A percentile compares a stretch with the other conserved stretches of the same genome.
These are phyloP conservation scores for Phytopythium boreale DNA, from an alignment of 352 stramenopile species.

Conservation along the genomic window DNA sequence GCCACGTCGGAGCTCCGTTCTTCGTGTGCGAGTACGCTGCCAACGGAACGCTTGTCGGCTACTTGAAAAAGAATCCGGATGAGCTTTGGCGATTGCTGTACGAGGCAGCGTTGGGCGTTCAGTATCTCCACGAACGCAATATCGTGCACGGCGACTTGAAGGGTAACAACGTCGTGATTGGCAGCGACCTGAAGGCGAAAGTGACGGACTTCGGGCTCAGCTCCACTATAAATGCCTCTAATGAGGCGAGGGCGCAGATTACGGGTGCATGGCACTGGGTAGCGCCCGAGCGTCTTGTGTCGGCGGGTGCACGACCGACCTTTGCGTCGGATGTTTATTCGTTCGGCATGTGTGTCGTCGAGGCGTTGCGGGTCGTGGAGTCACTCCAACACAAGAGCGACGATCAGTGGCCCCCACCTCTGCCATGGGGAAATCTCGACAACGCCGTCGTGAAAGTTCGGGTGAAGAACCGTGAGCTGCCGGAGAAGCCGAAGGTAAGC, in stretches of 20 bases:
- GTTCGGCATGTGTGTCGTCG: conserved; percentile 15
- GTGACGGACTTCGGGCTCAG: conserved; percentile 30
- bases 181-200: conserved; percentile 25
- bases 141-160: conserved; percentile 41
- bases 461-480: too few relatives aligned
- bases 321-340: conserved; percentile 20
- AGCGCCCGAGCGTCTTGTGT: conserved; percentile 11
- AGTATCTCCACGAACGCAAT: conserved; percentile 23
- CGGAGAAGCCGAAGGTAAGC: too few relatives aligned
- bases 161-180: conserved; percentile 30
- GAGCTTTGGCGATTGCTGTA: conserved; percentile 24
- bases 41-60: conserved; percentile 15
- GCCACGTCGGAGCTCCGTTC: conserved; percentile 23
- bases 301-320: background rate
- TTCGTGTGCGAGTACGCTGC: conserved; percentile 28
- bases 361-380: conserved; percentile 5
- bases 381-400: background rate
- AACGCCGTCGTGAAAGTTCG: conserved; percentile 2
- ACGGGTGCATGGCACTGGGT: conserved; percentile 19
- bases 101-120: conserved; percentile 23
- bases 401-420: background rate
- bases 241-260: conserved; percentile 9
- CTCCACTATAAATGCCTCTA: background rate
- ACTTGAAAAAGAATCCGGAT: conserved; percentile 15
- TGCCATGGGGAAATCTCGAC: background rate